These are phyloP conservation scores for Aethionema arabicum DNA, from an alignment of 345 rosid genomes.

Conservation along the genomic window DNA sequence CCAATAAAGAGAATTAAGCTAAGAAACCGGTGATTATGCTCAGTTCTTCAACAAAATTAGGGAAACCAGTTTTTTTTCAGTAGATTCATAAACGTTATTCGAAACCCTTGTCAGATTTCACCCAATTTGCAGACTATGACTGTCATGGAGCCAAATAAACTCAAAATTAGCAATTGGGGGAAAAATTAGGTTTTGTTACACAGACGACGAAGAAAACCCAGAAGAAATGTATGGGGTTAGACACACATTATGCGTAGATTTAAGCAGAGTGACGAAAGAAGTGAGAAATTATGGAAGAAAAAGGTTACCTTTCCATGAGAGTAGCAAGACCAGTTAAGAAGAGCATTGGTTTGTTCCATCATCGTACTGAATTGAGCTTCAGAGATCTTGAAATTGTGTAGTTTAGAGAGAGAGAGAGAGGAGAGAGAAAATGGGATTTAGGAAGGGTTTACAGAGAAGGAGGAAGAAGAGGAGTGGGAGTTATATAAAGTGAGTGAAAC, in stretches of 20 bases:
- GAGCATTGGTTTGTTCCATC: constrained; percentile 70
- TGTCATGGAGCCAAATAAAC: neutral
- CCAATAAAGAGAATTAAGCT: neutral
- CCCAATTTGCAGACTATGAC: neutral
- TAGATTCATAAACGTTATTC: neutral
- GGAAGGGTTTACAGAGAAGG: constrained; percentile 22
- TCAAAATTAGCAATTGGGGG: neutral
- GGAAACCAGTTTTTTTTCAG: neutral
- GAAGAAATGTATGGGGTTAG: neutral
- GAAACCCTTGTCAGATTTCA: constrained; percentile 6
- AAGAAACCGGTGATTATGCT: neutral
- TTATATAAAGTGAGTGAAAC: constrained; percentile 20
- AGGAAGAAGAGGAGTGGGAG: neutral
- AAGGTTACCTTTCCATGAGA: constrained; percentile 71
- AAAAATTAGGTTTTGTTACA: neutral
- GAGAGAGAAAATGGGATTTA: constrained; percentile 23
- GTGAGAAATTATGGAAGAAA: constrained; percentile 7
- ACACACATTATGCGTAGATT: constrained; percentile 31
- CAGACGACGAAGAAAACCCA: neutral
- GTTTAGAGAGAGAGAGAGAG: constrained; percentile 9
- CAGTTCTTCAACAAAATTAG: neutral
- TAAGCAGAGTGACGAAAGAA: constrained; percentile 10
- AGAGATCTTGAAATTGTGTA: neutral
- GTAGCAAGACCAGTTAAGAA: constrained; percentile 60
- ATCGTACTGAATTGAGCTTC: neutral